Base-by-base conservation (phyloP, 1,284 basidiomycete species). In the Ganoderma leucocontextum region DNA sequence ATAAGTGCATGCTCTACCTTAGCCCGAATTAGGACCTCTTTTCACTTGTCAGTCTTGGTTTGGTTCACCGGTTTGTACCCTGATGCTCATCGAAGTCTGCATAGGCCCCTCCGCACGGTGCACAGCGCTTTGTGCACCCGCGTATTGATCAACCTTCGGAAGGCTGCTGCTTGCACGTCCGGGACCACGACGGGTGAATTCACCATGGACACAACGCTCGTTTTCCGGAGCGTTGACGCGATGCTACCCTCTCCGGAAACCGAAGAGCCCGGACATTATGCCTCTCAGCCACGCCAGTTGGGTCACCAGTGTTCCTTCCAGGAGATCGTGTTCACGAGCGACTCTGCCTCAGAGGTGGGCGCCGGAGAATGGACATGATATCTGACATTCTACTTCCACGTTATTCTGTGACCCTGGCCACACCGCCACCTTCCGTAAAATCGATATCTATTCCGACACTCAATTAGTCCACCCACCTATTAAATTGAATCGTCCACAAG, bases 131-230 rank as follows among this genome's bases (percentile, higher is more conserved):
- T 62, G n/a, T 62, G 60, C 33, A n/a, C 42, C 15, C 25, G 60
- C 7, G 60, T 49, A 19, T 33, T 62, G 29, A 42, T 38, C 60
- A 62, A 62, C 44, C 60, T 62, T 33, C 60, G 44, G 29, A 62
- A 49, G 17, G 60, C 44, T 33, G 60, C 42, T 3, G 60, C 44
- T 17, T 19, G 19, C 13, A 15, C 44, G 4, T 62, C 19, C 29
- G 12, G 57, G 2, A n/a, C 25, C n/a, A 8, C 25, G 17, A 33
- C 44, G n/a, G n/a, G 19, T 29, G 33, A 49, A 10, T 62, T 36
- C 19, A 47, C 60, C 36, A 42, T 42, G 8, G 1, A 35, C 44
- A 47, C 44, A 19, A 38, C 42, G 13, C 15, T 49, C 15, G 29
- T 13, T 15, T 55, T 55, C 52, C 13, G 17, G 52, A 33, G 52